Evolutionary conservation across 1,284 basidiomycete species (phyloP).

Genomic region (Apiotrichum brassicae): DNA sequence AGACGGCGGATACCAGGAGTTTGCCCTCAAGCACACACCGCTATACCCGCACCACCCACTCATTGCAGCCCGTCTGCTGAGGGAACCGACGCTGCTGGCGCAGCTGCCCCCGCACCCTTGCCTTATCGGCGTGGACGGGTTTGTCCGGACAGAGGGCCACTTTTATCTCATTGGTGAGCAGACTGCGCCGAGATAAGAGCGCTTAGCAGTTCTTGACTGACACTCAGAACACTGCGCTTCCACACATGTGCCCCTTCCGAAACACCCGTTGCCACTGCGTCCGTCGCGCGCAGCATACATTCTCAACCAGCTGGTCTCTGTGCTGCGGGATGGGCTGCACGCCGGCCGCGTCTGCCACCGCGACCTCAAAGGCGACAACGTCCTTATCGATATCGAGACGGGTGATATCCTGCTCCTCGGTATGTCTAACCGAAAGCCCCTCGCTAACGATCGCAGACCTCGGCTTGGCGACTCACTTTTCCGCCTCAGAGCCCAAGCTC

Average conservation of each 20-base stretch:
- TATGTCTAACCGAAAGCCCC: slow-evolving; percentile 11
- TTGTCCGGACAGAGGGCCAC: slow-evolving; percentile 52
- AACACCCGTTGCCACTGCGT: slow-evolving; percentile 32
- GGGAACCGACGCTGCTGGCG: slow-evolving; percentile 53
- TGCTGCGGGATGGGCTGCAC: slow-evolving; percentile 52
- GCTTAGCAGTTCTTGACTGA: background rate
- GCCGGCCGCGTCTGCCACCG: slow-evolving; percentile 52
- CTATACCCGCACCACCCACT: slow-evolving; percentile 55
- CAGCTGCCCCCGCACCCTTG: slow-evolving; percentile 54
- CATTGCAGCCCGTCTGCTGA: slow-evolving; percentile 52
- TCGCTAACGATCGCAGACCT: slow-evolving; percentile 44
- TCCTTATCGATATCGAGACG: slow-evolving; percentile 40
- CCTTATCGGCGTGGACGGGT: slow-evolving; percentile 52
- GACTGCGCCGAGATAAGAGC: slow-evolving; percentile 20
- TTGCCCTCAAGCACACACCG: slow-evolving; percentile 55
- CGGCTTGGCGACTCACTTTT: slow-evolving; percentile 54
- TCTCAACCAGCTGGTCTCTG: slow-evolving; percentile 53
- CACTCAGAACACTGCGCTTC: slow-evolving; percentile 30
- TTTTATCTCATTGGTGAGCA: slow-evolving; percentile 53
- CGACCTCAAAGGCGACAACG: slow-evolving; percentile 52
- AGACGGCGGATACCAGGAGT: slow-evolving; percentile 28
- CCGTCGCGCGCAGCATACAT: slow-evolving; percentile 51
- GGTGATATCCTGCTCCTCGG: slow-evolving; percentile 48
- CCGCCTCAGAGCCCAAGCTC: slow-evolving; percentile 52
- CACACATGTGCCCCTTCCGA: slow-evolving; percentile 27